A percentile compares a stretch with the other conserved stretches of the same genome.
These are phyloP conservation scores for Skeletonema grethae DNA, from an alignment of 108 stramenopile species.

Conservation along the genomic window DNA sequence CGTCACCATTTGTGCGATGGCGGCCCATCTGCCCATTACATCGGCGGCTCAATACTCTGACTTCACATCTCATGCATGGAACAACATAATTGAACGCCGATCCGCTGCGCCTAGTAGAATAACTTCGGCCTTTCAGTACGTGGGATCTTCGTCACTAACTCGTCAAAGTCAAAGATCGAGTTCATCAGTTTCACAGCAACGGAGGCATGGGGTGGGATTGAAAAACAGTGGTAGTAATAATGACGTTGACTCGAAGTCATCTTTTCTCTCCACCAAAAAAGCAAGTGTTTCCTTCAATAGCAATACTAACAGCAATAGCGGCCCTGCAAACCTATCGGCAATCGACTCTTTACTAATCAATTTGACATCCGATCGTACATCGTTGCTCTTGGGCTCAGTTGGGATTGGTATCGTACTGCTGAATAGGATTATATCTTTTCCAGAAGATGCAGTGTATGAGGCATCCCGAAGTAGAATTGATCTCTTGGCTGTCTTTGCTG, in stretches of 20 bases:
- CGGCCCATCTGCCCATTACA: not conserved
- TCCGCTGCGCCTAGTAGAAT: not conserved
- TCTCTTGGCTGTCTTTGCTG: constrained; percentile 78
- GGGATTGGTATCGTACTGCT: constrained; percentile 60
- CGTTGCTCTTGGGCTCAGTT: constrained; percentile 63
- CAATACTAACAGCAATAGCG: not conserved
- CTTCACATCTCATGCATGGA: not conserved
- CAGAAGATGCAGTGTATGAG: constrained; percentile 33
- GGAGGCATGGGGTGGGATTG: not conserved
- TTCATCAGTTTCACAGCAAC: not conserved
- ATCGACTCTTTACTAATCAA: constrained; percentile 29
- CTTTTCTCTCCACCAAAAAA: constrained; percentile 32
- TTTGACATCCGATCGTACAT: constrained; percentile 66
- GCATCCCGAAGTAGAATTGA: constrained; percentile 53
- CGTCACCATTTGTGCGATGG: not conserved
- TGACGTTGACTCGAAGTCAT: constrained; percentile 9
- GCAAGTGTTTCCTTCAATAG: constrained; percentile 20
- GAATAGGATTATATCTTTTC: constrained; percentile 57
- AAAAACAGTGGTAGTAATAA: constrained; percentile 1
- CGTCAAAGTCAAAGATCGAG: not conserved
- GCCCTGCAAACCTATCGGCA: constrained; percentile 21
- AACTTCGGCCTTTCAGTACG: not conserved
- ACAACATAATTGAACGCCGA: not conserved
- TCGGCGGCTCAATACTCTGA: not conserved
- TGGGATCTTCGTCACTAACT: not conserved